Evolutionary conservation across 225 moss, liverwort and hornwort genomes (phyloP), one percentile per base, ranked within the genome.

Genomic region (Marchantia paleacea): DNA sequence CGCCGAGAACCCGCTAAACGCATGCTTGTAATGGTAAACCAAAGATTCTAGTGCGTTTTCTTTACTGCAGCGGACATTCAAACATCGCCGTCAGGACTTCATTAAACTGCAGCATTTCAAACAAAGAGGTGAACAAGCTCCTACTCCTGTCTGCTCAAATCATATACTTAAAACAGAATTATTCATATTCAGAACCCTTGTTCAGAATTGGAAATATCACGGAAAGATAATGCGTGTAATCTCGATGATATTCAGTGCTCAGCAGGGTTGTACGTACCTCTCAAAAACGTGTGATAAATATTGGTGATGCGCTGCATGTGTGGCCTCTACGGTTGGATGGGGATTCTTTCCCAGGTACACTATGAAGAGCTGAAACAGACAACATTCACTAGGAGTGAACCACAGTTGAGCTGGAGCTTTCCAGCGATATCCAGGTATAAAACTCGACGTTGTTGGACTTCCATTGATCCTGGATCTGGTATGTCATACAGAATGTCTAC

Each of bases 21-120:
- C 53, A 69, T 79, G 79, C 52, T 79, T 69, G 31, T 79, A 79
- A 53, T 79, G 52, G 53, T 79, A 69, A 1, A 79, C 53, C 8
- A 79, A 28, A 68, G 68, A 69, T 48, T 79, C 55, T 20, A 26
- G 52, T 55, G 68, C 79, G 16, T 29, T 15, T 52, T 16, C 25
- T 16, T 68, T 53, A 10, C 79, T 79, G 79, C 79, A 79, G 24
- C 5, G 29, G 57, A 60, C 5, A 29, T 28, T 19, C 19, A 50
- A 51, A 16, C 28, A 15, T 9, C 48, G 29, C n/a, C 29, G 15
- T 39, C 48, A 7, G 39, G 3, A 20, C 16, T 12, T n/a, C 8
- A 73, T 47, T 12, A 18, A 18, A 29, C 29, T 66, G 12, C n/a
- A n/a, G n/a, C n/a, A 15, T 55, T 55, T 55, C 15, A 8, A 55